Evolutionary conservation across 179 eudicot genomes (phyloP).

Genomic region (Silene coronaria): DNA sequence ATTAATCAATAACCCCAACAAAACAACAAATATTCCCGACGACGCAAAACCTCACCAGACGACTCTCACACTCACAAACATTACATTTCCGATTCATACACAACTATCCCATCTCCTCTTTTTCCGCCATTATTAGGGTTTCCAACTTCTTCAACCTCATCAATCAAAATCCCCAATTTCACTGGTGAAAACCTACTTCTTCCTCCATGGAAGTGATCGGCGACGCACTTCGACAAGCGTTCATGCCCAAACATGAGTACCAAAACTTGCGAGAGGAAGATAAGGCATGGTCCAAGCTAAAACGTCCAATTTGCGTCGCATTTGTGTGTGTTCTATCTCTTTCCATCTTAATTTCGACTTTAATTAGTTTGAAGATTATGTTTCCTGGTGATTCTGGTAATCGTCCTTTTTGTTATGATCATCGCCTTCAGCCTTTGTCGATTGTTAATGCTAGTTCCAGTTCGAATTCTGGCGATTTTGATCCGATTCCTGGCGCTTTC

Average conservation of each 20-base stretch:
- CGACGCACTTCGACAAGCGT: slow-evolving; percentile 87
- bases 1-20: background rate
- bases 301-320: slow-evolving; percentile 38
- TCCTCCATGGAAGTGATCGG: slow-evolving; percentile 41
- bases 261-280: slow-evolving; percentile 73
- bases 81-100: background rate
- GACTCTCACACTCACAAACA: background rate
- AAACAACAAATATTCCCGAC: background rate
- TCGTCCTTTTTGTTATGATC: slow-evolving; percentile 58
- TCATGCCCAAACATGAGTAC: slow-evolving; percentile 93
- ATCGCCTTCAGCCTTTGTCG: slow-evolving; percentile 50
- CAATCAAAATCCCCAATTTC: too few species aligned
- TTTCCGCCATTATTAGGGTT: too few species aligned
- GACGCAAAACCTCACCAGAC: background rate
- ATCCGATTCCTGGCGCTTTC: slow-evolving; percentile 55
- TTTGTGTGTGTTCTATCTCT: slow-evolving; percentile 33
- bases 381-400: slow-evolving; percentile 45
- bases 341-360: slow-evolving; percentile 43
- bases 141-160: too few species aligned
- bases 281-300: slow-evolving; percentile 55
- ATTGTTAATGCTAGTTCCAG: slow-evolving; percentile 32
- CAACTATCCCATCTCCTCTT: too few species aligned
- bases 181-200: too few species aligned
- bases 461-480: slow-evolving; percentile 36
- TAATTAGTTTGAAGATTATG: slow-evolving; percentile 58